Base-by-base conservation (phyloP, 352 stramenopile genomes). In the Phytophthora nicotianae region DNA sequence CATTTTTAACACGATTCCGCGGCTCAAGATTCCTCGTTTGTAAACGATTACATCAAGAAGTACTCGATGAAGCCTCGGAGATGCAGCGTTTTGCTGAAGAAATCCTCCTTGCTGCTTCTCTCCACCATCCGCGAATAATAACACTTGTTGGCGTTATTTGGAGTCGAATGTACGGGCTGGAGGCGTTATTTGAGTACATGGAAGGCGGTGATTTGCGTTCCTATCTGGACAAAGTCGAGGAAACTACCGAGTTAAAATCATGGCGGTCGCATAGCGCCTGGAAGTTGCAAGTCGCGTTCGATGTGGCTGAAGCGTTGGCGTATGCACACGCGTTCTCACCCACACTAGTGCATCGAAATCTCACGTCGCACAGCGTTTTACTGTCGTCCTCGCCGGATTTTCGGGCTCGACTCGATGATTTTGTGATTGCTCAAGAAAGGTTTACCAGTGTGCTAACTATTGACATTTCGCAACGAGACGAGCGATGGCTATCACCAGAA, bases 141-240 rank as follows among this genome's bases (percentile, higher is more conserved):
- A 27, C 68, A 17, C 75, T 88, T 24, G 49, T 90, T 0, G 81
- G 81, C 7, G 64, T 84, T 2, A 49, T 70, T 40, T 88, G 70
- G 74, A 82, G 70, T 7, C 75, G 58, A 20, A 47, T 69, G 20
- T 70, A 73, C 5, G 79, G 83, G 24, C 53, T 88, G 2, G 72
- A 86, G 37, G 81, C 74, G 20, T 51, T 91, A 5, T 81, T 81
- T 49, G 79, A 89, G 68, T 91, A 86, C 65, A 83, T 89, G 77
- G 69, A 84, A 7, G 67, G 72, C 41, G 79, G 81, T 10, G 65
- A 88, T 26, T 26, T 91, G 33, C 57, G 74, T n/a, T 68, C 56
- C 14, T 75, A 76, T 50, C 52, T 90, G 10, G 56, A 65, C 8
- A 16, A 62, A 47, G 38, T 58, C 10, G 50, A 65, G 21, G n/a